These are phyloP conservation scores for Podospora pseudocomata DNA, from an alignment of 495 filamentous ascomycete species.

Conservation along the genomic window DNA sequence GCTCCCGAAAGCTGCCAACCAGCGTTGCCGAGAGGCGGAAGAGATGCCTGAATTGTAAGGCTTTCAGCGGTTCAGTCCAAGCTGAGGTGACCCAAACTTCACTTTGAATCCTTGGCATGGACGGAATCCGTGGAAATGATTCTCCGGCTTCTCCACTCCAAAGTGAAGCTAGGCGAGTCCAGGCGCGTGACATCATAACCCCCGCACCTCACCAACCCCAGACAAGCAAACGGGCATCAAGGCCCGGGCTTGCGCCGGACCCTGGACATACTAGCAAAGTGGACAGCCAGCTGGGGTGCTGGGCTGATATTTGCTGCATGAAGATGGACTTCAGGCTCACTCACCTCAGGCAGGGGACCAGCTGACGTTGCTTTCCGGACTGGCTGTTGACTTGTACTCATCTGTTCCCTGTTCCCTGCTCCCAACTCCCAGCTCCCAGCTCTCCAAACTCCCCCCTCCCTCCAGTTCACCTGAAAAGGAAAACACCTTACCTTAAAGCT, in stretches of 20 bases:
- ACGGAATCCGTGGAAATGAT: constrained; percentile 17
- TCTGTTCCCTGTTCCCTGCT: too few species aligned
- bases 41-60: constrained; percentile 20
- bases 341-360: not conserved
- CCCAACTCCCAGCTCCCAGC: too few species aligned
- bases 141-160: constrained; percentile 10
- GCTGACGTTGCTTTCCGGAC: not conserved
- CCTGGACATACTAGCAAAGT: not conserved
- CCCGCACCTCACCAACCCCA: constrained; percentile 18
- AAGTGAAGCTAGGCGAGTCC: not conserved
- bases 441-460: too few species aligned
- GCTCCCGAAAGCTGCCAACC: constrained; percentile 19
- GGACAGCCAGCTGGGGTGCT: not conserved
- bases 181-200: constrained; percentile 32
- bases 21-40: constrained; percentile 13
- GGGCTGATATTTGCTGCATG: not conserved
- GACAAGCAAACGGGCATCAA: not conserved
- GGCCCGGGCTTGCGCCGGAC: constrained; percentile 1
- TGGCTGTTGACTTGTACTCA: too few species aligned
- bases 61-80: not conserved
- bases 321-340: not conserved
- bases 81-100: not conserved
- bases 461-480: not conserved
- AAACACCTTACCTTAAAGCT: not conserved
- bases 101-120: not conserved